These are phyloP conservation scores for Termitomyces sp. DNA, from an alignment of 768 basidiomycete species.

Conservation along the genomic window DNA sequence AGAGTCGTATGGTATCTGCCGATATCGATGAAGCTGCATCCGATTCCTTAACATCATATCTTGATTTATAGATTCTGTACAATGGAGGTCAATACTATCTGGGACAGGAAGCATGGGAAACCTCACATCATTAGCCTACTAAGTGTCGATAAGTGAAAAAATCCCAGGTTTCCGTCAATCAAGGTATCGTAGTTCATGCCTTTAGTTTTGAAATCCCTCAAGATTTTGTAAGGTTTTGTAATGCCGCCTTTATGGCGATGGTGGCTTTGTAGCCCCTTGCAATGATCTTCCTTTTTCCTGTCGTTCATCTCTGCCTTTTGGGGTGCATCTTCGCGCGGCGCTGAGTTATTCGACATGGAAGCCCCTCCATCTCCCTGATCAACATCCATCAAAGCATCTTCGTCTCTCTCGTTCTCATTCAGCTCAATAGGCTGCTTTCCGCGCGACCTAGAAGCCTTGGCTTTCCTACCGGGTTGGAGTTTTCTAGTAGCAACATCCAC, in stretches of 20 bases:
- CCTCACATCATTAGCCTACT: conserved; percentile 33
- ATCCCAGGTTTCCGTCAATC: conserved; percentile 34
- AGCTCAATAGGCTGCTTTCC: neutral
- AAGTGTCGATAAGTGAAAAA: conserved; percentile 40
- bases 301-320: neutral
- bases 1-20: conserved; percentile 36
- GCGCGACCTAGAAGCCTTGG: conserved; percentile 14
- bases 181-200: conserved; percentile 43
- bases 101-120: neutral
- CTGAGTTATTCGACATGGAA: neutral
- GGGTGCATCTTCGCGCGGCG: neutral
- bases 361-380: conserved; percentile 1
- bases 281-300: neutral
- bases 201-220: conserved; percentile 30
- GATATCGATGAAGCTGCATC: conserved; percentile 34
- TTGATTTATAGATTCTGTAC: conserved; percentile 17
- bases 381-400: conserved; percentile 7
- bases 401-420: neutral
- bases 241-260: conserved; percentile 24
- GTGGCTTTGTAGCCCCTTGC: neutral
- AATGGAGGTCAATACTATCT: neutral
- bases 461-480: conserved; percentile 31
- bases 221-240: conserved; percentile 41
- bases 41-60: conserved; percentile 14
- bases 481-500: conserved; percentile 23